Base-by-base conservation (phyloP, 2,329 filamentous ascomycete genomes). In the Clarireedia sp. region DNA sequence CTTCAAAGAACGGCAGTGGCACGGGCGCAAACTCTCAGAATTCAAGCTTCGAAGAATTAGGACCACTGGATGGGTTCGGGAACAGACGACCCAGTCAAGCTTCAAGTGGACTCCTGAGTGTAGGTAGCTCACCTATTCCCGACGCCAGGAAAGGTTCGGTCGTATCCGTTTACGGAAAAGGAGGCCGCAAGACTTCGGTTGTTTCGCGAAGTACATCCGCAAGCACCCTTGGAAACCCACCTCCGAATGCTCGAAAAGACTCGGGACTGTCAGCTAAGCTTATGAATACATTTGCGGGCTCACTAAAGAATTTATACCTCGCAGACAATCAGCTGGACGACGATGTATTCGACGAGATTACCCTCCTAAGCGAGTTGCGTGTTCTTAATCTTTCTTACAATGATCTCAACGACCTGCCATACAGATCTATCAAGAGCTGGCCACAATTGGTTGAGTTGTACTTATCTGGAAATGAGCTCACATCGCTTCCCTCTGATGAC, bases 321-420 rank as follows among this genome's bases (percentile, higher is more conserved):
- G 94, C 94, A 7, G 94, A 99, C 68, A 99, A 99, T 68, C 83
- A 91, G 58, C 79, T 99, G 23, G 89, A 94, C 55, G 94, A 97
- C 64, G 92, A 97, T 64, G 87, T 96, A 0, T 97, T 97, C 68
- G 90, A 96, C 61, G 89, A 97, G 69, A 78, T 99, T 45, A 88
- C 83, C 0, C 76, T 92, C 3, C 79, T 97, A 3, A 79, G 83
- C 2, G 94, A 97, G 70, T 73, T 99, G 51, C 85, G 92, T 21
- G 81, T 95, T 23, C 79, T 99, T 57, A 99, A 99, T 64, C 72
- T 99, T 33, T 95, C 92, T 0, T 97, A 96, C 73, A 99, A 99
- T 64, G 86, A 91, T 60, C 80, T 99, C 47, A 91, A 88, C 58
- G 94, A 99, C 64, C 86, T 99, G 71, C 94, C 94, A 2, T 86